phyloP scores from a whole-genome alignment of 805 yeast genomes.

The Saccharomycopsis guyanensis region DNA sequence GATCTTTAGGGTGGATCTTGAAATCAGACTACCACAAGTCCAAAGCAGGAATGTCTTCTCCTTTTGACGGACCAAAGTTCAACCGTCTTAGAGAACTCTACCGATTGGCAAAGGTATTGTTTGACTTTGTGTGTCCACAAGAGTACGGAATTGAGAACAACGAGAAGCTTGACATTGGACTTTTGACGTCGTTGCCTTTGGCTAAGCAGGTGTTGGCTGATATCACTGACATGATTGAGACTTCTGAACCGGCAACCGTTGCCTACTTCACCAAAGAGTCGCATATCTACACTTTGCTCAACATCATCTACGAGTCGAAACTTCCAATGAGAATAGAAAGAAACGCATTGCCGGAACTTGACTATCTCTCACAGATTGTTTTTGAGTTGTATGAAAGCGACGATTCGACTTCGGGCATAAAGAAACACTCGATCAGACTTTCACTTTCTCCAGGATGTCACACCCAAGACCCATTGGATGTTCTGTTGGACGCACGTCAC shows the following conservation, averaged over 20 bases:
- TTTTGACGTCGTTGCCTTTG: constrained; percentile 86
- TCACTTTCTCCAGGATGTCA: constrained; percentile 98
- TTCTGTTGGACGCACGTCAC: constrained; percentile 91
- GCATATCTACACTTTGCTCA: constrained; percentile 88
- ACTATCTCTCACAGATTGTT: constrained; percentile 87
- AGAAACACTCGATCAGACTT: constrained; percentile 82
- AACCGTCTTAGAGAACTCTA: constrained; percentile 82
- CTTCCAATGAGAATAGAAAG: constrained; percentile 93
- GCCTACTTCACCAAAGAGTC: constrained; percentile 95
- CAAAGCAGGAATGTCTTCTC: constrained; percentile 28
- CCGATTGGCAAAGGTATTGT: constrained; percentile 81
- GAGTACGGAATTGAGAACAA: constrained; percentile 95
- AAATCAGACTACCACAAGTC: constrained; percentile 30
- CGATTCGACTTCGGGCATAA: constrained; percentile 43
- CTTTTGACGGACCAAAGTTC: constrained; percentile 75
- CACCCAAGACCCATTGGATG: constrained; percentile 95
- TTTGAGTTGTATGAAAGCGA: constrained; percentile 87
- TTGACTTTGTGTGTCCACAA: constrained; percentile 97
- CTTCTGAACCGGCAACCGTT: constrained; percentile 75
- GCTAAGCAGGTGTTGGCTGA: constrained; percentile 82
- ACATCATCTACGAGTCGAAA: constrained; percentile 85
- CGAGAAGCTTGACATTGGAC: constrained; percentile 93
- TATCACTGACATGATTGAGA: constrained; percentile 67
- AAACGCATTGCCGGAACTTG: constrained; percentile 93
- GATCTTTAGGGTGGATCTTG: constrained; percentile 70